These are phyloP conservation scores for Phlebiopsis gigantea DNA, from an alignment of 768 basidiomycete genomes.

Conservation along the genomic window DNA sequence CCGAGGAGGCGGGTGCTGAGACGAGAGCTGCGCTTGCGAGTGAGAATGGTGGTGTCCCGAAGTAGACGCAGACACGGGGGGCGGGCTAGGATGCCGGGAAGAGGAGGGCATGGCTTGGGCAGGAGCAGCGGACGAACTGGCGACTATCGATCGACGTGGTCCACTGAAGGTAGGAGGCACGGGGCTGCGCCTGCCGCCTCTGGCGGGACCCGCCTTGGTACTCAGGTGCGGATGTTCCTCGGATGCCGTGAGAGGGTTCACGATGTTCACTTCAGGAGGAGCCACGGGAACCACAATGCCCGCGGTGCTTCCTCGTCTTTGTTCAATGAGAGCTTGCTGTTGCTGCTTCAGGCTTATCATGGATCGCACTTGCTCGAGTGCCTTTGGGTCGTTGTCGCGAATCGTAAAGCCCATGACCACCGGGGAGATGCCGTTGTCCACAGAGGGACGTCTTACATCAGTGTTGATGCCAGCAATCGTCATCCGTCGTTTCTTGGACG, in stretches of 20 bases:
- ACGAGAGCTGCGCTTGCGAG: conserved; percentile 6
- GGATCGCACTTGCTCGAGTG: conserved; percentile 58
- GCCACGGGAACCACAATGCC: conserved; percentile 18
- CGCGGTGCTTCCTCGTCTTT: conserved; percentile 56
- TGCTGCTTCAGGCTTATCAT: conserved; percentile 62
- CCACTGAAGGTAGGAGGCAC: conserved; percentile 21
- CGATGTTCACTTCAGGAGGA: conserved; percentile 22
- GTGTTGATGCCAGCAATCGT: conserved; percentile 66
- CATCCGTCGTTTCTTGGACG: conserved; percentile 62
- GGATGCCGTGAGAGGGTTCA: conserved; percentile 15
- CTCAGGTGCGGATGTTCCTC: conserved; percentile 19
- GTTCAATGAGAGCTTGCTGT: conserved; percentile 67
- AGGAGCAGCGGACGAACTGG: conserved; percentile 16
- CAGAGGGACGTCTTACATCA: conserved; percentile 37
- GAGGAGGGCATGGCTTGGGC: conserved; percentile 32
- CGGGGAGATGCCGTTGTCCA: conserved; percentile 44
- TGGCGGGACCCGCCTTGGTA: conserved; percentile 22
- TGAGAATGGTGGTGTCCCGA: conserved; percentile 21
- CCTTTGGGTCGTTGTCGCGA: conserved; percentile 51
- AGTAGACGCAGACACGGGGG: conserved; percentile 16
- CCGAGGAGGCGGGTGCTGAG: conserved; percentile 11
- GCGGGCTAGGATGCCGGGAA: conserved; percentile 24
- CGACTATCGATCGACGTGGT: conserved; percentile 24
- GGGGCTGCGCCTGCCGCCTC: conserved; percentile 36
- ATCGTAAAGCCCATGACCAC: conserved; percentile 59